Conservation (phyloP, 352 stramenopile genomes). For the Phytophthora citricola region DNA sequence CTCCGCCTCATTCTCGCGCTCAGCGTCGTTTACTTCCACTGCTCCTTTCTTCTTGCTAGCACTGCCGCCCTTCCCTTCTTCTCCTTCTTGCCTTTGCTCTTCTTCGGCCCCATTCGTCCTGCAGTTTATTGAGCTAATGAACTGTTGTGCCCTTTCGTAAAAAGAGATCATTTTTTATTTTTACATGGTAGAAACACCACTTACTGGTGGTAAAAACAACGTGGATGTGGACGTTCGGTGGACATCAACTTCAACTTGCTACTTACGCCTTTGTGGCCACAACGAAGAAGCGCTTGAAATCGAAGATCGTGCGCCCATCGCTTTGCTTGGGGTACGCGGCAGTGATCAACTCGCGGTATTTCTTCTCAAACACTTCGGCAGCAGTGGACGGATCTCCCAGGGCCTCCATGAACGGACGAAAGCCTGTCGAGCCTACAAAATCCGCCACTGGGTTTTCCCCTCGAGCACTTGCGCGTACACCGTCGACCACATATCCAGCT, state of each 20-base stretch:
- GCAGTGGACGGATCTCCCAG: conserved; percentile 37
- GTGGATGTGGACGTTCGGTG: conserved; percentile 2
- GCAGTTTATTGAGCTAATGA: not conserved
- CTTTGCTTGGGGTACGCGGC: conserved; percentile 66
- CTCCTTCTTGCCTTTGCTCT: conserved; percentile 50
- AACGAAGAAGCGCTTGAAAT: conserved; percentile 77
- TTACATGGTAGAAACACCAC: conserved; percentile 2
- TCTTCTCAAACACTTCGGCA: conserved; percentile 48
- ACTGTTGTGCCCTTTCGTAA: conserved; percentile 16
- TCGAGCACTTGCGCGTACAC: conserved; percentile 69
- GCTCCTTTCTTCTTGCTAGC: conserved; percentile 59
- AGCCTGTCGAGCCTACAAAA: conserved; percentile 65
- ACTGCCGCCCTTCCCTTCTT: conserved; percentile 58
- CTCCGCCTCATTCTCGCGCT: conserved; percentile 72
- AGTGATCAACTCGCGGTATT: conserved; percentile 63
- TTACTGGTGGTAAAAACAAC: conserved; percentile 2
- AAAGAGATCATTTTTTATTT: conserved; percentile 16
- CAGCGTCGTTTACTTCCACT: conserved; percentile 60
- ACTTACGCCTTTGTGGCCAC: conserved; percentile 44
- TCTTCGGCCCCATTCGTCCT: conserved; percentile 67
- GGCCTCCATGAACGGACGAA: conserved; percentile 68
- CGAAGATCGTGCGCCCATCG: conserved; percentile 68
- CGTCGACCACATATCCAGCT: conserved; percentile 71
- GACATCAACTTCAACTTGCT: conserved; percentile 10
- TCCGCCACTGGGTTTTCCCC: conserved; percentile 71